Evolutionary conservation across 192 early-diverging fungal species (phyloP), one percentile per base, ranked within the genome.

Genomic region (Mortierella antarctica): DNA sequence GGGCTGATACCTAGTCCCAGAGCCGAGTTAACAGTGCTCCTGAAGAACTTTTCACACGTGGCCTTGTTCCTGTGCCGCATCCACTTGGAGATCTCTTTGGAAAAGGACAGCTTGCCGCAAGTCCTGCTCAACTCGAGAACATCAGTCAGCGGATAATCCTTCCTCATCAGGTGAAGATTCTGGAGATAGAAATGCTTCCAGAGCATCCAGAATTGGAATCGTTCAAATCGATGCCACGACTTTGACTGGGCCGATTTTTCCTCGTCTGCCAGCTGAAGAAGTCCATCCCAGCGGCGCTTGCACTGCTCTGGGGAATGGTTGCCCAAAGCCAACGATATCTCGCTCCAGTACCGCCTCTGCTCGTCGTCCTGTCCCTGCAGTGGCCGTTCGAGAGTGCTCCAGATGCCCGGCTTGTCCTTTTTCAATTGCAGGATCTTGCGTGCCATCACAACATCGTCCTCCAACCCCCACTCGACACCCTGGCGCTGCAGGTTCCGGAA

Each of bases 401-500:
- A 15, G 23, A 70, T 59, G 1, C 47, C 31, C 6, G 67, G 67
- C 1, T 60, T 45, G 5, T 11, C 50, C 13, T 12, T 61, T 7
- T 23, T 48, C 7, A 77, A 14, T 0, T 65, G 57, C 17, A 80
- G 47, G 8, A 80, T 57, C 40, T 71, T 71, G 13, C 76, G 70
- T 0, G 70, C 47, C 76, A 80, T 80, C 11, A 80, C 65, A 18
- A 59, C 68, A 51, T 80, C 76, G 42, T 80, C 76, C 48, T 80
- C 76, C 40, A 80, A 39, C 2, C 76, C 76, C 76, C 76, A 80
- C 1, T 57, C 23, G 1, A 62, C 51, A 2, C 76, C 76, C 5
- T 58, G 50, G 13, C 70, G 49, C 49, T 66, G 48, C 42, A 71
- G 53, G 15, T 3, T 23, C 64, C 58, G 62, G 60, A 67, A 80